phyloP scores from a whole-genome alignment of 2,329 filamentous ascomycete genomes.

The Hysterium pulicare region DNA sequence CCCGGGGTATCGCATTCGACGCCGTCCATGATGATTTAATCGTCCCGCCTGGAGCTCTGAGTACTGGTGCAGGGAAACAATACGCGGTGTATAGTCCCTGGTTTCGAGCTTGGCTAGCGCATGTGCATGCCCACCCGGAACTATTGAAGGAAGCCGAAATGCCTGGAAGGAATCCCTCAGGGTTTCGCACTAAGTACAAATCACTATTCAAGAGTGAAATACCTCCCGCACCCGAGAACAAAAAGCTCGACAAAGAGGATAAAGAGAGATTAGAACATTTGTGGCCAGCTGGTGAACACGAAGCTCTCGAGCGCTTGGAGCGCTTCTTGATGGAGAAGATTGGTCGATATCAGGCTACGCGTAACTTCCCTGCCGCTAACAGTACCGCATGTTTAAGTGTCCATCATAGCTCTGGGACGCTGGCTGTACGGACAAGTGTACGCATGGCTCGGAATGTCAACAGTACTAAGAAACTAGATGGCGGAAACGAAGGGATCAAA shows the following conservation, averaged over 20 bases:
- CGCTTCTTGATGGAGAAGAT: conserved; percentile 67
- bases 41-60: conserved; percentile 68
- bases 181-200: conserved; percentile 48
- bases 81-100: conserved; percentile 84
- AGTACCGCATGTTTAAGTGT: conserved; percentile 69
- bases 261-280: conserved; percentile 55
- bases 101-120: conserved; percentile 71
- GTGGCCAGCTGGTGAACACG: conserved; percentile 75
- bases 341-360: conserved; percentile 57
- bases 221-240: conserved; percentile 61
- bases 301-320: conserved; percentile 60
- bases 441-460: conserved; percentile 61
- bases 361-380: conserved; percentile 63
- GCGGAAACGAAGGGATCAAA: conserved; percentile 62
- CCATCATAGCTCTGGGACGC: conserved; percentile 66
- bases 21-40: conserved; percentile 78
- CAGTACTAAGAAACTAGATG: conserved; percentile 61
- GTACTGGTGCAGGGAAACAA: conserved; percentile 67
- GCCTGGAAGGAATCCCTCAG: conserved; percentile 54
- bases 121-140: conserved; percentile 67
- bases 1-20: conserved; percentile 65
- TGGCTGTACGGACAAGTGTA: conserved; percentile 66
- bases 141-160: conserved; percentile 60
- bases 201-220: conserved; percentile 60
- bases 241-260: conserved; percentile 58